Conservation (phyloP, 73 alveolate genomes). For the Paramecium pentaurelia region DNA sequence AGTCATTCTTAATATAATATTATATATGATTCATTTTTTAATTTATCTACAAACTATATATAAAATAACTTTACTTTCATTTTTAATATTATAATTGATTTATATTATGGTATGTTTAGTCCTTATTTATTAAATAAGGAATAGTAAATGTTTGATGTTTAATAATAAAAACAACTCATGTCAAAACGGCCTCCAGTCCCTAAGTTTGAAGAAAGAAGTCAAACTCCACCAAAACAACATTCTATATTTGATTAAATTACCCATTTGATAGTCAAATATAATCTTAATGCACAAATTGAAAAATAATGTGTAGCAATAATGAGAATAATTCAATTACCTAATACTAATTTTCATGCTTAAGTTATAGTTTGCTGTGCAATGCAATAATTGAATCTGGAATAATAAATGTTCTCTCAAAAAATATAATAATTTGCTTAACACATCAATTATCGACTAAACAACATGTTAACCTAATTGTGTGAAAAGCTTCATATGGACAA, state of each 20-base stretch:
- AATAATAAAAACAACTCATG: neutral
- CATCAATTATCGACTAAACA: neutral
- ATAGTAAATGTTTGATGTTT: neutral
- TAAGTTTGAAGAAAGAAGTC: neutral
- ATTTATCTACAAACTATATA: neutral
- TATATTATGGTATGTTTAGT: neutral
- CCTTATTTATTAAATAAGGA: neutral
- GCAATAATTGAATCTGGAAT: neutral
- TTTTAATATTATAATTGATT: neutral
- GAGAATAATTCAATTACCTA: neutral
- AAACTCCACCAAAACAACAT: neutral
- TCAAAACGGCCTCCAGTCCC: neutral
- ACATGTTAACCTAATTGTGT: neutral
- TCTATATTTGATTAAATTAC: neutral
- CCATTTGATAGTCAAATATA: neutral
- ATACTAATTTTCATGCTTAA: neutral
- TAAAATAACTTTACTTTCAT: neutral
- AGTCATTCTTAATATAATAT: neutral
- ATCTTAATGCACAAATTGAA: neutral
- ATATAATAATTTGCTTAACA: neutral
- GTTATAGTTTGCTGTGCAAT: neutral
- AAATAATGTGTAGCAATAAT: neutral
- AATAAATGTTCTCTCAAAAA: neutral
- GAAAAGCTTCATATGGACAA: neutral
- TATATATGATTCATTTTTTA: neutral